phyloP scores from a whole-genome alignment of 1,284 basidiomycete species.

The Ceratobasidium sp. region DNA sequence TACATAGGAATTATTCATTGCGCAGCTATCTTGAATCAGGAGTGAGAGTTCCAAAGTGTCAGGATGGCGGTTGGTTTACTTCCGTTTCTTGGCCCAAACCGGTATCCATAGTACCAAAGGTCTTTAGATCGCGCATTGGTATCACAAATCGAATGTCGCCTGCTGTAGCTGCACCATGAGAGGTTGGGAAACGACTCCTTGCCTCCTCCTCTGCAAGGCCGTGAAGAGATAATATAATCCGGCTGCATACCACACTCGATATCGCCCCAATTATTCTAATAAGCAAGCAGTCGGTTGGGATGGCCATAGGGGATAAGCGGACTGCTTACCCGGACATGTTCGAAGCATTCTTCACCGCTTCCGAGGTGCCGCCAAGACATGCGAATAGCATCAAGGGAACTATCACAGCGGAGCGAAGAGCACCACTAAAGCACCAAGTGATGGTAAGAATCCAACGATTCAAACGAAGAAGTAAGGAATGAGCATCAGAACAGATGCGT shows the following conservation, averaged over 20 bases:
- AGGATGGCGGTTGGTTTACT: too few species aligned
- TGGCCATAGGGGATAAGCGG: background rate
- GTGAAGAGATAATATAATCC: slow-evolving; percentile 27
- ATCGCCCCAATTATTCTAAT: slow-evolving; percentile 8
- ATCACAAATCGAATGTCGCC: background rate
- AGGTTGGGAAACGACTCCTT: background rate
- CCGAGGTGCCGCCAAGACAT: slow-evolving; percentile 6
- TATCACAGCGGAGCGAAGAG: background rate
- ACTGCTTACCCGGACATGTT: slow-evolving; percentile 17
- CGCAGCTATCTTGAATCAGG: too few species aligned
- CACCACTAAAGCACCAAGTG: background rate
- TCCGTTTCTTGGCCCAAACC: too few species aligned
- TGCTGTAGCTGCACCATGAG: background rate
- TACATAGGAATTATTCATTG: too few species aligned
- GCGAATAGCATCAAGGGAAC: background rate
- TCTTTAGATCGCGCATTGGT: background rate
- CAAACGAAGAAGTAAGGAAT: background rate
- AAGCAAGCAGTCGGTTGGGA: background rate
- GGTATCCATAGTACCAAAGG: too few species aligned
- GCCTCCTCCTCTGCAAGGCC: background rate
- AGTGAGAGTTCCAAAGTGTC: too few species aligned
- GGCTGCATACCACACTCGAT: slow-evolving; percentile 13
- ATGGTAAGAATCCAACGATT: background rate
- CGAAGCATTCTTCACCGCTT: slow-evolving; percentile 1
- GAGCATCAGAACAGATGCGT: background rate